Evolutionary conservation across 305 asterid species (phyloP), one percentile per base, ranked within the genome.

Genomic region (Fraxinus ornus): DNA sequence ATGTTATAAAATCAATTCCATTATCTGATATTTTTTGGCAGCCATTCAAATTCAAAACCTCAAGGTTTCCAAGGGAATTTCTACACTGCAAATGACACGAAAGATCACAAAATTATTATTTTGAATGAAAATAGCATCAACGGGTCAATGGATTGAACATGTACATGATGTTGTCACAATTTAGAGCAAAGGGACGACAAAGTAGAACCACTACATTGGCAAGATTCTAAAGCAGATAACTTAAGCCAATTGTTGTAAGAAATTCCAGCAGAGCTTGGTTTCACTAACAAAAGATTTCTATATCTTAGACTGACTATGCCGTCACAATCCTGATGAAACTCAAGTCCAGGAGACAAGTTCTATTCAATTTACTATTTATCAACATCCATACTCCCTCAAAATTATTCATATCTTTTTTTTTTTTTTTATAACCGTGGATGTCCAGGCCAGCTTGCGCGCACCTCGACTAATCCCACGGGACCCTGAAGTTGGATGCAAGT

Each of bases 1-100:
- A 83, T 72, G 98, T 91, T 80, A 94, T 83, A 80, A 37, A 85
- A 55, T 90, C 97, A 82, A 94, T 83, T 89, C 98, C 99, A 75
- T 75, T 80, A 70, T 95, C 98, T 22, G 99, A 94, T 83, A 95
- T 92, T 88, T 91, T 94, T 87, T 95, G 99, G 89, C 99, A 94
- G 85, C 98, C 91, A 84, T 95, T 95, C 86, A 95, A 90, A 88
- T 95, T 95, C 89, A 95, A 92, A 84, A 85, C 81, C 91, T 93
- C 97, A 7, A 95, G 79, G 64, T 90, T 89, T 80, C 82, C 74
- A 78, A 92, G 64, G 83, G 91, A 87, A 83, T 81, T 85, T 26
- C 88, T 91, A 80, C 89, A 88, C 98, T 95, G 94, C 85, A 86
- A 26, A 44, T 52, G 74, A 81, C 79, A 81, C 79, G 72, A 79